Conservation (phyloP, 495 filamentous ascomycete species). For the Lasiosphaeriaceae sp. region DNA sequence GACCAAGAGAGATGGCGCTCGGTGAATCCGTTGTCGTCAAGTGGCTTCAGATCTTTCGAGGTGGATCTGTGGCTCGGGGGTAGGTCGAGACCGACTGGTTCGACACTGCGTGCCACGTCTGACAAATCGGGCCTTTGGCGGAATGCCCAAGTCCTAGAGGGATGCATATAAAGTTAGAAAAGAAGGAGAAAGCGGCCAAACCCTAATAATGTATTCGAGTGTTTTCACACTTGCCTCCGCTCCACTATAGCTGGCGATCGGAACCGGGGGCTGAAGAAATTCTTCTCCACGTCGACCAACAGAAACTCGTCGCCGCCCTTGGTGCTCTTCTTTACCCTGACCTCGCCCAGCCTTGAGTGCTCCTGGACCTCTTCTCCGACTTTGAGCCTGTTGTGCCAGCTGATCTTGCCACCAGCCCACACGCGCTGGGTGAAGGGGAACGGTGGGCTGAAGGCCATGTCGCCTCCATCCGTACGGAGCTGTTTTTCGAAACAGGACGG, state of each 20-base stretch:
- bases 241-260: too few species aligned
- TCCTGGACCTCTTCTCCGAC: slow-evolving; percentile 55
- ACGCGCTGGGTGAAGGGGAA: slow-evolving; percentile 60
- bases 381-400: slow-evolving; percentile 30
- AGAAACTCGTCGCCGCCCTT: slow-evolving; percentile 55
- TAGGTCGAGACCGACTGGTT: too few species aligned
- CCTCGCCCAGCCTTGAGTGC: slow-evolving; percentile 50
- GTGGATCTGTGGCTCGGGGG: neutral
- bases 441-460: slow-evolving; percentile 55
- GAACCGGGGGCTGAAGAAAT: slow-evolving; percentile 48
- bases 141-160: neutral
- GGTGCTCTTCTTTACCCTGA: slow-evolving; percentile 49
- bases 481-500: slow-evolving; percentile 46
- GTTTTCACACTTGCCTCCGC: too few species aligned
- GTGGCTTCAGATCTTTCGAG: slow-evolving; percentile 42
- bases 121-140: too few species aligned
- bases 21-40: slow-evolving; percentile 3
- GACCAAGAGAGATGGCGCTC: slow-evolving; percentile 46
- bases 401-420: slow-evolving; percentile 63
- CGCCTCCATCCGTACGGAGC: slow-evolving; percentile 58
- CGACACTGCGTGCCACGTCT: too few species aligned
- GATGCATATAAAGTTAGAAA: neutral
- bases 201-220: too few species aligned
- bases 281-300: slow-evolving; percentile 62
- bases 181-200: too few species aligned